Conservation (phyloP, 2,329 filamentous ascomycete genomes). For the Fusarium guadeloupense region DNA sequence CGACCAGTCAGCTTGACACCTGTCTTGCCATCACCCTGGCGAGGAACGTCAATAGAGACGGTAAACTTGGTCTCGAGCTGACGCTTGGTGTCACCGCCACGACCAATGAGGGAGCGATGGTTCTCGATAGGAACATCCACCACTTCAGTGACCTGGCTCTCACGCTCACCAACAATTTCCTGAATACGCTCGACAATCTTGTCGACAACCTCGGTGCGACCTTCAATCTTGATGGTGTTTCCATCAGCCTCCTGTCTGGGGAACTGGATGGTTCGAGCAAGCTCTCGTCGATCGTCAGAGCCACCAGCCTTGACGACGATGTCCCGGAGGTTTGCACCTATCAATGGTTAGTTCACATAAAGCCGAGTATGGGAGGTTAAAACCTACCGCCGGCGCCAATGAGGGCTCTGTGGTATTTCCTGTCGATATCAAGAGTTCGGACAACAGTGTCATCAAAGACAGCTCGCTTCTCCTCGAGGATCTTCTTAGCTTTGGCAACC, state of each 20-base stretch:
- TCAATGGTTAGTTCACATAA: constrained; percentile 44
- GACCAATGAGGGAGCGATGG: constrained; percentile 90
- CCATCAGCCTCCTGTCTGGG: constrained; percentile 87
- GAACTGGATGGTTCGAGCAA: constrained; percentile 93
- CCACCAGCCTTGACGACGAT: constrained; percentile 91
- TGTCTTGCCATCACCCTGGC: constrained; percentile 84
- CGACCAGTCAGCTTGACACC: constrained; percentile 87
- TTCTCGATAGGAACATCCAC: constrained; percentile 89
- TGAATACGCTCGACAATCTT: constrained; percentile 87
- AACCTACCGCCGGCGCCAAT: constrained; percentile 89
- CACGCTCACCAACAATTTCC: constrained; percentile 81
- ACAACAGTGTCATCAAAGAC: constrained; percentile 91
- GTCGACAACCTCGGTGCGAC: constrained; percentile 83
- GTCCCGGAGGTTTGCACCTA: constrained; percentile 83
- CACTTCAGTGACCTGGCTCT: constrained; percentile 80
- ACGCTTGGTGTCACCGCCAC: constrained; percentile 86
- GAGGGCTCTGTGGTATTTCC: constrained; percentile 88
- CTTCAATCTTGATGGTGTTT: constrained; percentile 87
- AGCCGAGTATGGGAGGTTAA: background rate
- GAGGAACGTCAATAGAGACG: constrained; percentile 88
- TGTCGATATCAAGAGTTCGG: constrained; percentile 87
- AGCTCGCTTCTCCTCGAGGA: constrained; percentile 85
- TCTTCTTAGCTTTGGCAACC: constrained; percentile 90
- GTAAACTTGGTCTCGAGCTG: constrained; percentile 86
- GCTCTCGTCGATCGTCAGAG: constrained; percentile 82